These are phyloP conservation scores for Euryodendron excelsum DNA, from an alignment of 148 eudicot species.

Conservation along the genomic window DNA sequence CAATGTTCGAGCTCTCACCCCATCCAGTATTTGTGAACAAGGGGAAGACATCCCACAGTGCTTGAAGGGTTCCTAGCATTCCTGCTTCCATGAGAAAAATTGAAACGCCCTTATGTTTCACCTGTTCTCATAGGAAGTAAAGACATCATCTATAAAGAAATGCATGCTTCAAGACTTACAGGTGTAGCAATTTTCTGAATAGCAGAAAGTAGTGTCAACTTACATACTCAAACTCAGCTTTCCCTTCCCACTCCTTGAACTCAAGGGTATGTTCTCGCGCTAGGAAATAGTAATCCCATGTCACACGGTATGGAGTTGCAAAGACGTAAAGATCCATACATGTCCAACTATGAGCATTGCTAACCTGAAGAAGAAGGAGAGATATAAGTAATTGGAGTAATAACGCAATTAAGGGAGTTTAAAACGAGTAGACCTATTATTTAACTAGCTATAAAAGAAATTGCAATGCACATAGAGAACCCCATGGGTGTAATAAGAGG, in stretches of 20 bases:
- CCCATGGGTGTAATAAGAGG: not conserved
- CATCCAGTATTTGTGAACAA: slow-evolving; percentile 80
- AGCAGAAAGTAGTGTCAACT: slow-evolving; percentile 24
- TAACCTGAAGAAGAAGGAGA: slow-evolving; percentile 52
- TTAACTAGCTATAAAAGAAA: not conserved
- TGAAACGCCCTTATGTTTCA: slow-evolving; percentile 77
- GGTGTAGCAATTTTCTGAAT: not conserved
- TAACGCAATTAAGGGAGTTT: not conserved
- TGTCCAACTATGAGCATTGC: slow-evolving; percentile 85
- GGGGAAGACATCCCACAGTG: slow-evolving; percentile 88
- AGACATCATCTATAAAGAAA: not conserved
- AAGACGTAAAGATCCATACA: slow-evolving; percentile 95
- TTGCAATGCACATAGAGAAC: not conserved
- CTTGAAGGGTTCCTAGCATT: slow-evolving; percentile 83
- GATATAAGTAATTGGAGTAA: not conserved
- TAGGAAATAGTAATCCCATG: slow-evolving; percentile 82
- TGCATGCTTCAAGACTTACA: not conserved
- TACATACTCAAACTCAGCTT: slow-evolving; percentile 90
- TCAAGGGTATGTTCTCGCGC: slow-evolving; percentile 86
- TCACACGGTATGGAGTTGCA: slow-evolving; percentile 95
- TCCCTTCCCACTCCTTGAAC: slow-evolving; percentile 76
- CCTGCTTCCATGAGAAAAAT: slow-evolving; percentile 98
- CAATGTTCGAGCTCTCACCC: slow-evolving; percentile 87
- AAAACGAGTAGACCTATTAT: not conserved
- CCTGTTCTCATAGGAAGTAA: slow-evolving; percentile 41